Conservation (phyloP, 495 filamentous ascomycete species). For the Xeromyces bisporus region DNA sequence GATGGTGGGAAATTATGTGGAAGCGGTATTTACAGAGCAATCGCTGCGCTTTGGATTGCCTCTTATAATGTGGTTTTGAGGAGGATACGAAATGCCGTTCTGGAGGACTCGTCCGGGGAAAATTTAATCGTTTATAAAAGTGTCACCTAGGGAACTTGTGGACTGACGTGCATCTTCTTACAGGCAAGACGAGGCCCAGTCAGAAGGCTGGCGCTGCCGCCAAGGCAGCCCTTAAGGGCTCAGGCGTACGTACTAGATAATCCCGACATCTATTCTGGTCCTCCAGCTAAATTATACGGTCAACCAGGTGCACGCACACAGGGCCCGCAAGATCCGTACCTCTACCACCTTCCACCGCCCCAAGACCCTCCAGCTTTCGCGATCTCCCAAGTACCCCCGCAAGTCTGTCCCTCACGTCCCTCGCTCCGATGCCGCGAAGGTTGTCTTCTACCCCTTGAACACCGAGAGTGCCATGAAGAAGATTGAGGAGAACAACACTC, state of each 20-base stretch:
- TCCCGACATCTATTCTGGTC: background rate
- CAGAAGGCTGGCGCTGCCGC: conserved; percentile 78
- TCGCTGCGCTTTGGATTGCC: background rate
- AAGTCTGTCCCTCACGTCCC: conserved; percentile 80
- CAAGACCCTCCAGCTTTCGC: conserved; percentile 82
- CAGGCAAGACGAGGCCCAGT: conserved; percentile 54
- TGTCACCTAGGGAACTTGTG: background rate
- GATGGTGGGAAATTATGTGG: too few species aligned
- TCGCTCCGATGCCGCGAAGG: conserved; percentile 83
- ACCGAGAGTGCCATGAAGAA: conserved; percentile 99
- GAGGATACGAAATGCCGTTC: too few species aligned
- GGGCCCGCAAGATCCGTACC: conserved; percentile 77
- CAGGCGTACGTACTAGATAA: conserved; percentile 34
- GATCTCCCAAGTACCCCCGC: conserved; percentile 89
- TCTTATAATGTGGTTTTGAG: conserved; percentile 8
- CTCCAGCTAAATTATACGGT: conserved; percentile 12
- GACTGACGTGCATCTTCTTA: conserved; percentile 8
- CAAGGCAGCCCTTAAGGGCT: conserved; percentile 82
- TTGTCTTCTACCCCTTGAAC: conserved; percentile 77
- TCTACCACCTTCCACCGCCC: conserved; percentile 95
- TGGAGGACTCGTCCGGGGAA: too few species aligned
- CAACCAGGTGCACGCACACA: conserved; percentile 55
- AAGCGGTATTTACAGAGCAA: background rate
- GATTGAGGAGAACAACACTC: conserved; percentile 99
- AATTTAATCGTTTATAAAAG: too few species aligned